Conservation (phyloP, 352 stramenopile species). For the Phytophthora hibernalis region DNA sequence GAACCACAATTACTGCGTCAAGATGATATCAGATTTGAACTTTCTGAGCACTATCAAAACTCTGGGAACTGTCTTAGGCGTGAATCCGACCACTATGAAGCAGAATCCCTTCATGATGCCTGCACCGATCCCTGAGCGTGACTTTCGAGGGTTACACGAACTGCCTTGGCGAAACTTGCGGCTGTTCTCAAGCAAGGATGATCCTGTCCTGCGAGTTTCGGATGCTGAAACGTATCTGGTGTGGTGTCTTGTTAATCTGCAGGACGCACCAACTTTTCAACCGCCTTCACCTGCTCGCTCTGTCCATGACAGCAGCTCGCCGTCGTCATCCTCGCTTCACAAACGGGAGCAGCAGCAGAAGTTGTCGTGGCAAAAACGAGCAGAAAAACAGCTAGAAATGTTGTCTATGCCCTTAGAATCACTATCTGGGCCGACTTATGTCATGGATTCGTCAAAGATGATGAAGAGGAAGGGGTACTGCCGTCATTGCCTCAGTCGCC, state of each 20-base stretch:
- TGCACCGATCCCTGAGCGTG: constrained; percentile 61
- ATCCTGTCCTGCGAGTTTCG: constrained; percentile 51
- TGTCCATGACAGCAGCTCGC: constrained; percentile 13
- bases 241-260: constrained; percentile 65
- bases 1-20: constrained; percentile 70
- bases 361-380: constrained; percentile 63
- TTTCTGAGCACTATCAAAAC: constrained; percentile 65
- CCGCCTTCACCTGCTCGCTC: constrained; percentile 6
- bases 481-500: constrained; percentile 65
- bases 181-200: constrained; percentile 23
- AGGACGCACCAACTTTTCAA: constrained; percentile 6
- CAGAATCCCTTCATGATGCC: constrained; percentile 91
- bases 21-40: constrained; percentile 83
- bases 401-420: constrained; percentile 76
- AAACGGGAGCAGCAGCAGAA: constrained; percentile 35
- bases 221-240: constrained; percentile 73
- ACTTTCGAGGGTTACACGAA: constrained; percentile 47
- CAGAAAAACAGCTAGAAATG: constrained; percentile 71
- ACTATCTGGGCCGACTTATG: constrained; percentile 50
- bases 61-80: constrained; percentile 59
- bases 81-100: constrained; percentile 64
- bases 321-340: constrained; percentile 17
- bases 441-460: constrained; percentile 78
- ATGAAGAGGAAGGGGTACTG: constrained; percentile 78
- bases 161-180: constrained; percentile 36